These are phyloP conservation scores for Backusella psychrophila DNA, from an alignment of 192 early-diverging fungal species.

Conservation along the genomic window DNA sequence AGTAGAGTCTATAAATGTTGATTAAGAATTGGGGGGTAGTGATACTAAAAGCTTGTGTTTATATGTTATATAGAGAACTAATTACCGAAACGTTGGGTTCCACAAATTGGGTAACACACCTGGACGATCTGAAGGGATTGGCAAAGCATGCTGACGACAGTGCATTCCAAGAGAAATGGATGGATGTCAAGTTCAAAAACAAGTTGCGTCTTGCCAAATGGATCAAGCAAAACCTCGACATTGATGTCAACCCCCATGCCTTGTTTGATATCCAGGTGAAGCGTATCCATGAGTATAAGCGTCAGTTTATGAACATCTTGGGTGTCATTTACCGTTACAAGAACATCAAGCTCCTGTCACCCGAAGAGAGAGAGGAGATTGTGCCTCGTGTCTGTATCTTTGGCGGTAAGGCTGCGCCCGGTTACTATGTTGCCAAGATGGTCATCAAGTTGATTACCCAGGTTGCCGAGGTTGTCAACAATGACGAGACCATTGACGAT, in stretches of 20 bases:
- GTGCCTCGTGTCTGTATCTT: constrained; percentile 93
- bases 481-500: constrained; percentile 77
- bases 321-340: constrained; percentile 93
- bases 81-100: constrained; percentile 80
- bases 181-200: constrained; percentile 87
- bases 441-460: constrained; percentile 99
- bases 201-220: constrained; percentile 91
- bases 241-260: constrained; percentile 80
- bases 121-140: constrained; percentile 64
- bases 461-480: constrained; percentile 87
- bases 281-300: constrained; percentile 99
- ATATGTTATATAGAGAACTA: constrained; percentile 56
- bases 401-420: constrained; percentile 95
- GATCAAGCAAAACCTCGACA: constrained; percentile 66
- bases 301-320: constrained; percentile 99
- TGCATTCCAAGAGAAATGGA: constrained; percentile 83
- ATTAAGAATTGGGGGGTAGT: not conserved
- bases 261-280: constrained; percentile 98
- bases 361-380: constrained; percentile 61
- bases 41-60: not conserved
- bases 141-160: constrained; percentile 59
- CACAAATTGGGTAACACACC: constrained; percentile 76
- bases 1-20: not conserved
- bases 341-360: constrained; percentile 74
- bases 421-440: constrained; percentile 98